phyloP scores from a whole-genome alignment of 1,284 basidiomycete genomes.

The Trichosporon sp. region DNA sequence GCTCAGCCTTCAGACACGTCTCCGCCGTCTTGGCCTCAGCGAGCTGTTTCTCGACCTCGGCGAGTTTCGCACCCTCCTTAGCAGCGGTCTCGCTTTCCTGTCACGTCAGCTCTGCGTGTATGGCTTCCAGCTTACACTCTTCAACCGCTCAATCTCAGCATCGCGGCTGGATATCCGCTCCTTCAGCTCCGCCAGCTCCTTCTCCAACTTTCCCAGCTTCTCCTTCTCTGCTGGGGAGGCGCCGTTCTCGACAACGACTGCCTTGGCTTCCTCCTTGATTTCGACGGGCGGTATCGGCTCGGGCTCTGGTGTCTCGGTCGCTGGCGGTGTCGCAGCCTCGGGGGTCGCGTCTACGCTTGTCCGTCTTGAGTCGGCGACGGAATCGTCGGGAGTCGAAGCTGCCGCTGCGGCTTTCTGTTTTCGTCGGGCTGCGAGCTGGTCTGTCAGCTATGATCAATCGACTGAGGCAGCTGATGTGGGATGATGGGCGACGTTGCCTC shows the following conservation, averaged over 20 bases:
- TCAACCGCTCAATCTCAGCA: not conserved
- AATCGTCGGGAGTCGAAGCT: not conserved
- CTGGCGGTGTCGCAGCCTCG: not conserved
- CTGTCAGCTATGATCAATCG: not conserved
- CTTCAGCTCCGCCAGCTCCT: conserved; percentile 36
- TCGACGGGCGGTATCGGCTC: not conserved
- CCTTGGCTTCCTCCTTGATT: not conserved
- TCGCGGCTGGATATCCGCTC: not conserved
- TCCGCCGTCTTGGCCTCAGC: not conserved
- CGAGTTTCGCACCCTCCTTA: not conserved
- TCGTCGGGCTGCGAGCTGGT: conserved; percentile 14
- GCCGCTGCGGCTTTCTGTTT: conserved; percentile 13
- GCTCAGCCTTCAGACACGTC: not conserved
- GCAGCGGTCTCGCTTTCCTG: not conserved
- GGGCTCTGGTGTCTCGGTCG: not conserved
- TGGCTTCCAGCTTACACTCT: not conserved
- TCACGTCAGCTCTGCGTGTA: not conserved
- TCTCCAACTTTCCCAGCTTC: conserved; percentile 35
- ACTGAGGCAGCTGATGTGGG: not conserved
- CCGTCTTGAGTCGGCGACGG: not conserved
- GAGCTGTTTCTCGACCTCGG: not conserved
- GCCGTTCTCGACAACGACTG: not conserved
- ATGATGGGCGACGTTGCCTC: not conserved
- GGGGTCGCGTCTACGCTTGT: not conserved
- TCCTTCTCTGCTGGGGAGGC: not conserved